A percentile compares a stretch with the other conserved stretches of the same genome.
phyloP scores from a whole-genome alignment of 2,329 filamentous ascomycete genomes.

The Fusarium sp. region DNA sequence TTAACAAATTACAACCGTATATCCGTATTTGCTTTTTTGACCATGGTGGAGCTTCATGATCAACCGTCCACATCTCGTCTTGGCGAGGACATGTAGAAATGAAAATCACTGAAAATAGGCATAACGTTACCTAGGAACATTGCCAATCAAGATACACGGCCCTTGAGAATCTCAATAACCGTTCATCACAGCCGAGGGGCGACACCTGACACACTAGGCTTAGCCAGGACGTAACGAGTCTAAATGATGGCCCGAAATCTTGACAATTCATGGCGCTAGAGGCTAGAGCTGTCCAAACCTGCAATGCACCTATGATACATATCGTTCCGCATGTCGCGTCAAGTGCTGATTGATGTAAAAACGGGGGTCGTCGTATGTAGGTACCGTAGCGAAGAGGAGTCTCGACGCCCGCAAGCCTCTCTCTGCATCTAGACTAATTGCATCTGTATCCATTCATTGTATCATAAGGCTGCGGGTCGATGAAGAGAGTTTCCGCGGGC shows the following conservation, averaged over 20 bases:
- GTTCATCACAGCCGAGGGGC: slow-evolving; percentile 22
- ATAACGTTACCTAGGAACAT: neutral
- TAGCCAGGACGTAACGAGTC: slow-evolving; percentile 15
- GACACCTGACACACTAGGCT: slow-evolving; percentile 28
- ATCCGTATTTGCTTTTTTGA: neutral
- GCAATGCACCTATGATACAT: neutral
- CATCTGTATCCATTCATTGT: neutral
- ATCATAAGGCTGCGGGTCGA: slow-evolving; percentile 6
- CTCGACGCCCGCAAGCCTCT: slow-evolving; percentile 17
- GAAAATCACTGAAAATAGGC: slow-evolving; percentile 1
- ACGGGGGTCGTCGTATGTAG: neutral
- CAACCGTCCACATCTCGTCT: slow-evolving; percentile 16
- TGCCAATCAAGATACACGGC: slow-evolving; percentile 7
- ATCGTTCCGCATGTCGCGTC: slow-evolving; percentile 19
- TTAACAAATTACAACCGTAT: neutral
- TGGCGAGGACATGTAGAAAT: neutral
- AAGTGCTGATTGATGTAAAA: slow-evolving; percentile 6
- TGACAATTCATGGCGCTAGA: slow-evolving; percentile 20
- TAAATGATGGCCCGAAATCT: slow-evolving; percentile 11
- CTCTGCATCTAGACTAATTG: neutral
- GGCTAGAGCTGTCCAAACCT: slow-evolving; percentile 9
- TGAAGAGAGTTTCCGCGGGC: slow-evolving; percentile 1
- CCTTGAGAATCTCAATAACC: slow-evolving; percentile 8
- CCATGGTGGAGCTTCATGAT: neutral
- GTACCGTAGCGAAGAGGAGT: neutral